Conservation (phyloP, 768 basidiomycete genomes). For the Lactarius akahatsu region DNA sequence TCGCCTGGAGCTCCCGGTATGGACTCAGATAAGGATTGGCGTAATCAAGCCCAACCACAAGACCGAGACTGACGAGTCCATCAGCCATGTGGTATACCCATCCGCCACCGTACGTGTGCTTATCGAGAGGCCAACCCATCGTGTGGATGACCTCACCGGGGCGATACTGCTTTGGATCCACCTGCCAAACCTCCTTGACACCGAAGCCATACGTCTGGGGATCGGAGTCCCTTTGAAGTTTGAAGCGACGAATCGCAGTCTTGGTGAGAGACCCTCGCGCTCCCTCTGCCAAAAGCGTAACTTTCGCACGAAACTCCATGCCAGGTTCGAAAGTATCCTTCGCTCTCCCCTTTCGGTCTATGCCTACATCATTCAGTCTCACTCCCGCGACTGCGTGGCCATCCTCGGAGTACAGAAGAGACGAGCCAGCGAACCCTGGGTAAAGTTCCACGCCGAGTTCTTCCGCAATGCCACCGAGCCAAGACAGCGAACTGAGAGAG, state of each 20-base stretch:
- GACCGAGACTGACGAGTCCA: constrained; percentile 82
- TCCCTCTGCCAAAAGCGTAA: constrained; percentile 91
- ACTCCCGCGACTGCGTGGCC: constrained; percentile 71
- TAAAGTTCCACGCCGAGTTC: constrained; percentile 91
- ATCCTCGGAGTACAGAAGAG: constrained; percentile 67
- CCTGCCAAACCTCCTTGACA: constrained; percentile 96
- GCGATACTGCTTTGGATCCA: constrained; percentile 59
- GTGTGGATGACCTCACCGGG: constrained; percentile 91
- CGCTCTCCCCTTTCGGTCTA: constrained; percentile 69
- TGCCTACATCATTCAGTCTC: constrained; percentile 90
- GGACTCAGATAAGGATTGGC: constrained; percentile 90
- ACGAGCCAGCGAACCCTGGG: constrained; percentile 93
- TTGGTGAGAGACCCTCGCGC: constrained; percentile 92
- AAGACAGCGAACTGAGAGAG: constrained; percentile 85
- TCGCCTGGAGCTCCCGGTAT: constrained; percentile 88
- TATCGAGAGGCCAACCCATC: constrained; percentile 89
- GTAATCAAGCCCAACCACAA: constrained; percentile 94
- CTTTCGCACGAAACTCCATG: constrained; percentile 91
- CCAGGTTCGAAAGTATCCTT: constrained; percentile 94
- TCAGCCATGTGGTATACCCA: constrained; percentile 97
- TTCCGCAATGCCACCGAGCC: constrained; percentile 87
- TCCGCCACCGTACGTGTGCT: constrained; percentile 82
- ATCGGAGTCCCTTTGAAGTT: constrained; percentile 64
- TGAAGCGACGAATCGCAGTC: constrained; percentile 68
- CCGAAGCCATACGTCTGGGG: constrained; percentile 97